Evolutionary conservation across 2,329 filamentous ascomycete species (phyloP).

Genomic region (Hawksworthiomyces lignivorus): DNA sequence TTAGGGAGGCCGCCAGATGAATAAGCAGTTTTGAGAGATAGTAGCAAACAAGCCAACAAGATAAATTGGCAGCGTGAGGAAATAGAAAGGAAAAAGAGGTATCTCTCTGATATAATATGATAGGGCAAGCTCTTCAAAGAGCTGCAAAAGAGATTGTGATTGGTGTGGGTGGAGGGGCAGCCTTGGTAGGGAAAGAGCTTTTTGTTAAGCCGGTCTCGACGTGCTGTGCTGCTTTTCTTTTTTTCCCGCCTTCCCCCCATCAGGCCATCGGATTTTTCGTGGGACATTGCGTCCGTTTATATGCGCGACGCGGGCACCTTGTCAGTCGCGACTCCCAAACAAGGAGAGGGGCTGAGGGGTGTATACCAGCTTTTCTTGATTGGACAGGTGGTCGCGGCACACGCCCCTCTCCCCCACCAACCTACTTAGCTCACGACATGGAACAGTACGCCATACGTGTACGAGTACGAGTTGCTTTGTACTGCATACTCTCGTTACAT

Average conservation of each 20-base stretch:
- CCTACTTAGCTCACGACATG: too few species aligned
- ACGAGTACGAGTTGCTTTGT: too few species aligned
- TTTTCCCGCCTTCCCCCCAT: slow-evolving; percentile 7
- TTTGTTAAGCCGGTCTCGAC: slow-evolving; percentile 6
- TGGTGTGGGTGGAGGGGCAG: slow-evolving; percentile 2
- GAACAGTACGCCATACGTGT: too few species aligned
- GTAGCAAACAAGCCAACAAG: too few species aligned
- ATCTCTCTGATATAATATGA: background rate
- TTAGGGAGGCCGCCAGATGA: too few species aligned
- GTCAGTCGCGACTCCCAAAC: slow-evolving; percentile 13
- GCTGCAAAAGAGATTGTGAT: background rate
- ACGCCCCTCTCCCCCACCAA: too few species aligned
- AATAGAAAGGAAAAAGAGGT: background rate
- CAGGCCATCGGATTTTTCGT: slow-evolving; percentile 19
- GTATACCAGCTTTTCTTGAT: background rate
- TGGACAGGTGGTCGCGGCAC: background rate
- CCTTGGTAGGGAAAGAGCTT: background rate
- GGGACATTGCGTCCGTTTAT: slow-evolving; percentile 41
- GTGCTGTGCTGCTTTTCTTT: background rate
- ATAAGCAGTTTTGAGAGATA: too few species aligned
- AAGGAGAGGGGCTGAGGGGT: too few species aligned
- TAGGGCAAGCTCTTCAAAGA: too few species aligned
- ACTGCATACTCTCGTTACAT: too few species aligned
- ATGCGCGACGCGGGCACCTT: slow-evolving; percentile 31
- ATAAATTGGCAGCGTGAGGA: background rate